A percentile compares a stretch with the other conserved stretches of the same genome.
phyloP scores from a whole-genome alignment of 2,329 filamentous ascomycete genomes.

The Beauveria asiatica region DNA sequence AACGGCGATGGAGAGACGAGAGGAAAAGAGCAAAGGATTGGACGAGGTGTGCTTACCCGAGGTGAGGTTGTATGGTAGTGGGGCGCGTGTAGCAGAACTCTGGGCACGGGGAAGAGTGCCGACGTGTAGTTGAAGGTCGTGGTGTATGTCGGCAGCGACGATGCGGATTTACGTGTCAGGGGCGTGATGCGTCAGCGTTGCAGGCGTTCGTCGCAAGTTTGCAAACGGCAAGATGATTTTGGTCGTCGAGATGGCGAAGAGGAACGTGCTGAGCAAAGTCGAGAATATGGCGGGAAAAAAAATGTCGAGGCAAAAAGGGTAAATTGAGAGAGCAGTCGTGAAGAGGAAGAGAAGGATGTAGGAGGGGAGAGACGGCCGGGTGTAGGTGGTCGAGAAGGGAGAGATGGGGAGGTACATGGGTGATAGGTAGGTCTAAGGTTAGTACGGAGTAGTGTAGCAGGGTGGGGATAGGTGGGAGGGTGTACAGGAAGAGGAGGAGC shows the following conservation, averaged over 20 bases:
- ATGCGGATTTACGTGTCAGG: conserved; percentile 4
- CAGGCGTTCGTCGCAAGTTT: neutral
- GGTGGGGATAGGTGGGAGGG: conserved; percentile 10
- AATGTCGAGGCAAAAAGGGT: conserved; percentile 12
- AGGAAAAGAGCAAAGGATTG: neutral
- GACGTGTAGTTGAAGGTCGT: conserved; percentile 1
- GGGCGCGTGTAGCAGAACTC: neutral
- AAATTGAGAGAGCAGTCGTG: conserved; percentile 13
- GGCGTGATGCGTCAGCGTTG: neutral
- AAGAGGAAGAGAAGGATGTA: conserved; percentile 8
- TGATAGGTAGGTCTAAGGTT: neutral
- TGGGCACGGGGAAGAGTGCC: neutral
- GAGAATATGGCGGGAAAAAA: conserved; percentile 11
- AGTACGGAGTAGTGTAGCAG: too few relatives aligned
- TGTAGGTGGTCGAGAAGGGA: conserved; percentile 13
- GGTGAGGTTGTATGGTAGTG: neutral
- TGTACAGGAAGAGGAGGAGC: neutral
- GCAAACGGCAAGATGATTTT: neutral
- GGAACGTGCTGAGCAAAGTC: conserved; percentile 2
- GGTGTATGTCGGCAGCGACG: neutral
- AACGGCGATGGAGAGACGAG: neutral
- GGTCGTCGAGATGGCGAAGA: conserved; percentile 5
- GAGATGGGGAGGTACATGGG: conserved; percentile 10
- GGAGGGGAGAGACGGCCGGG: conserved; percentile 15
- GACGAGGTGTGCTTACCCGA: neutral